Base-by-base conservation (phyloP, 2,329 filamentous ascomycete species). In the Stachybotrys chartarum region DNA sequence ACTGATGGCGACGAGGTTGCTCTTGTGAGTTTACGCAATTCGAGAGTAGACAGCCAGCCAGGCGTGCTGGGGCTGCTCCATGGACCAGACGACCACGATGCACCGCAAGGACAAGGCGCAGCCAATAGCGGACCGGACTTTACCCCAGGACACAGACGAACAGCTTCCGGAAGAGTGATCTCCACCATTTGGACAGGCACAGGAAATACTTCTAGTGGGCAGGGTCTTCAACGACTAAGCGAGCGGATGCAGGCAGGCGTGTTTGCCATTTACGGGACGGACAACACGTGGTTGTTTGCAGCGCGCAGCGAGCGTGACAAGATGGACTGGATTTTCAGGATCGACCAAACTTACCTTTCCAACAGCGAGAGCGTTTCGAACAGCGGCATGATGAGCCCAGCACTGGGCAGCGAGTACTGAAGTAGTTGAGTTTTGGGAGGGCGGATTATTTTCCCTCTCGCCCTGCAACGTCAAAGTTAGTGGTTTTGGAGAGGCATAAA, bases 241-340 rank as follows among this genome's bases (percentile, higher is more conserved):
- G 80, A 83, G 65, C 70, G 83, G 70, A 75, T 80, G 70, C 81
- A 83, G 64, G 80, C 84, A 5, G 87, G 88, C 61, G 89, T 97
- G 46, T 99, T 96, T 78, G 94, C 94, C 12, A 84, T 99, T 52
- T 99, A 97, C 68, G 93, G 90, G 47, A 90, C 88, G 57, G 88
- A 94, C 70, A 97, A 97, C 71, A 96, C 92, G 35, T 99, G 92
- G 82, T 78, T 99, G 46, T 97, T 99, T 70, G 90, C 91, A 14
- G 90, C 91, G 30, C 81, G 91, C 56, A 93, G 85, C 64, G 93
- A 97, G 75, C 82, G 86, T 51, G 92, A 97, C 71, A 96, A 97
- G 78, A 87, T 92, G 63, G 94, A 97, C 70, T 99, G 94, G 94
- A 96, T 99, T 63, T 82, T 95, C 71, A 87, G 88, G 66, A 91